Evolutionary conservation across 2,329 filamentous ascomycete species (phyloP), one percentile per base, ranked within the genome.

Genomic region (Botrytis deweyae): DNA sequence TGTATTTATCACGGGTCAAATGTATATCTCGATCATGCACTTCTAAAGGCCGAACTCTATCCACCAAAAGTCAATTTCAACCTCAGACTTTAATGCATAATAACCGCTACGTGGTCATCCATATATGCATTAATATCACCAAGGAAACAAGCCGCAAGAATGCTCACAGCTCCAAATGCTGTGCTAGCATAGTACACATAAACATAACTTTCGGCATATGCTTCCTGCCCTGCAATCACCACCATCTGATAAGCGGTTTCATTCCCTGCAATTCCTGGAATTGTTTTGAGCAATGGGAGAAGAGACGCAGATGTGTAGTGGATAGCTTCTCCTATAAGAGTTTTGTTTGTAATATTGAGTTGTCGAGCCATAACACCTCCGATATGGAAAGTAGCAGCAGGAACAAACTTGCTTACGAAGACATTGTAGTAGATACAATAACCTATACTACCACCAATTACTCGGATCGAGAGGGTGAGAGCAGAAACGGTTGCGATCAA

Each of bases 401-500:
- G 79, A 40, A 78, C 74, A 65, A 80, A 85, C 76, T 85, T 85
- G 73, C 82, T 79, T 73, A 84, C 79, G 75, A 87, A 87, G 36
- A 88, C 83, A 76, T 88, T 88, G 82, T 85, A 90, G 78, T 85
- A 86, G 69, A 87, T 83, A 29, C 86, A 85, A 79, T 90, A 91
- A 40, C 89, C 90, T 74, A 92, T 87, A 22, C 87, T 86, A 49
- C 90, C 90, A 67, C 91, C 91, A 52, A 92, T 86, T 72, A 91
- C 89, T 59, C 91, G 89, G 76, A 93, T 88, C n/a, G 89, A 87
- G 59, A 93, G 86, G 0, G 90, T 92, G 33, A 93, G 83, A 10
- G 91, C 89, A 1, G 90, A 88, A 63, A 92, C 86, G 2, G 91
- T 92, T 7, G 89, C 91, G 76, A 93, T 92, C 7, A 92, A 84